Base-by-base conservation (phyloP, 2,329 filamentous ascomycete genomes). In the Colletotrichum gloeosporioides region DNA sequence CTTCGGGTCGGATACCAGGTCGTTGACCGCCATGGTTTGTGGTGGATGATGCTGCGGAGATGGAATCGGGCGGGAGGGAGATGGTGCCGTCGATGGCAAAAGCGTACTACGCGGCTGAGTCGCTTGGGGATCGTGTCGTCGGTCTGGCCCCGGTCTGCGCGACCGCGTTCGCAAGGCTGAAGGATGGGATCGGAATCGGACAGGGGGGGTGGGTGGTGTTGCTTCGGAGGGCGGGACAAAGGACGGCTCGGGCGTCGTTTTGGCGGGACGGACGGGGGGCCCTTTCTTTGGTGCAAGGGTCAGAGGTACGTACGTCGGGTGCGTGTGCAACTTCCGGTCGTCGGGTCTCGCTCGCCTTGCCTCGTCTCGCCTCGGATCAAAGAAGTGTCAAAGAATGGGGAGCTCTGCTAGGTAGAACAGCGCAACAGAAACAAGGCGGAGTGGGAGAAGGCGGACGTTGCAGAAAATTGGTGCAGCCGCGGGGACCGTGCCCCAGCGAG, bases 1-100 rank as follows among this genome's bases (percentile, higher is more conserved):
- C 76, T 90, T 82, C 16, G 85, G 82, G 71, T 88, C 86, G 27
- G 82, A 84, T 72, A 88, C 82, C 59, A 87, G 82, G 49, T 84
- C 82, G 64, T 85, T 84, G 79, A 86, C 81, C 13, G 84, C 81
- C 86, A 87, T 87, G 34, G 62, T 49, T 49, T 49, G 39, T 49
- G 16, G 9, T 0, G 12, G 34, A 8, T 34, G 69, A 16, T 36
- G 34, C 53, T 31, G 53, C 29, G 16, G 10, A 10, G 53, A 44
- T 29, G 32, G 16, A 59, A 4, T 53, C 22, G 18, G 25, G 22
- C 9, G 25, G 31, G 29, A 18, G 27, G 27, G 18, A 13, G 72
- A 31, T 29, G 18, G 3, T 10, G 64, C 29, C 22, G 66, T 49
- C 63, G 36, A 18, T 22, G 6, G 36, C 8, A 8, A 55, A 31